phyloP scores from a whole-genome alignment of 2,329 filamentous ascomycete species.

The Diaporthe vexans region DNA sequence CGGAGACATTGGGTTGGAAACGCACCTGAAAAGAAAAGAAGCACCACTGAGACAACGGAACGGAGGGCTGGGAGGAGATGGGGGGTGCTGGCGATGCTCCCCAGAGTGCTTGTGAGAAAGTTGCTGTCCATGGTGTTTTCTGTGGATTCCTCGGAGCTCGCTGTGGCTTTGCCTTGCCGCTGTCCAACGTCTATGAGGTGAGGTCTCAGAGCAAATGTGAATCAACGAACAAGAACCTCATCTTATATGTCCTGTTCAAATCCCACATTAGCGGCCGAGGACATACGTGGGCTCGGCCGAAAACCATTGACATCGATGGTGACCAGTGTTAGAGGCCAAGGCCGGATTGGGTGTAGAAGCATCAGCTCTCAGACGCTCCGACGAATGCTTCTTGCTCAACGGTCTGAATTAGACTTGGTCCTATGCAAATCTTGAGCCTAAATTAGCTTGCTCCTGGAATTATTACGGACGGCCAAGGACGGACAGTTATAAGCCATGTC shows the following conservation, averaged over 20 bases:
- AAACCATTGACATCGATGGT: conserved; percentile 1
- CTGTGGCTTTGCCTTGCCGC: background rate
- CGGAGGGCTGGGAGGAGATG: background rate
- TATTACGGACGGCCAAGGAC: background rate
- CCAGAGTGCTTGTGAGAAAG: background rate
- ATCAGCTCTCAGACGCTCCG: background rate
- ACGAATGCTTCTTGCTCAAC: background rate
- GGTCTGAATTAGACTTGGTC: background rate
- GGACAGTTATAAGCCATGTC: background rate
- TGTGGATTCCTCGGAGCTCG: background rate
- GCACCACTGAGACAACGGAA: background rate
- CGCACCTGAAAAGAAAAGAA: conserved; percentile 13
- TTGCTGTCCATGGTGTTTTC: background rate
- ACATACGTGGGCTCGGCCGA: too few relatives aligned
- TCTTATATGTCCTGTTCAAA: too few relatives aligned
- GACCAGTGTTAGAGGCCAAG: background rate
- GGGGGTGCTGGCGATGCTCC: background rate
- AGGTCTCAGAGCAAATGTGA: background rate
- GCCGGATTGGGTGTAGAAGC: conserved; percentile 9
- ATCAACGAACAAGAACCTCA: background rate
- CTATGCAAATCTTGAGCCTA: background rate
- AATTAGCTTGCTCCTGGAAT: background rate
- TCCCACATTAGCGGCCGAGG: background rate
- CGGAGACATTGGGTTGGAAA: too few relatives aligned
- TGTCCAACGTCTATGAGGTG: background rate